Percentiles rank a stretch among this genome's conserved stretches.
Conservation (phyloP, 768 basidiomycete genomes). For the Candolleomyces efflorescens region DNA sequence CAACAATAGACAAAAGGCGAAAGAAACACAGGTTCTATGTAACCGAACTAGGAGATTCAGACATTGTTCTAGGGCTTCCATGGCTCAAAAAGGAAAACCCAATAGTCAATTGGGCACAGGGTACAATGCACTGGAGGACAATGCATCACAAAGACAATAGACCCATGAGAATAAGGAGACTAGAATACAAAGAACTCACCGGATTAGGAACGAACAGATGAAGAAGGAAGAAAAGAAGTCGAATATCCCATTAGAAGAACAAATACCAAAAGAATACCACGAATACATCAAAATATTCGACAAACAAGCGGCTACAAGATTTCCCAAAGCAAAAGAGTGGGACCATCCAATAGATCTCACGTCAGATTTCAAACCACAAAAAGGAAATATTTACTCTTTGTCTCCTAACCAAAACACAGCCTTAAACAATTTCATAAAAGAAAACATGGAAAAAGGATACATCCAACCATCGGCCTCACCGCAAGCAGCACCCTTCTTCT, state of each 20-base stretch:
- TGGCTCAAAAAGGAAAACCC: conserved; percentile 5
- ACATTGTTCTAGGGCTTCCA: not conserved
- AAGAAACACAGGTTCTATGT: conserved; percentile 6
- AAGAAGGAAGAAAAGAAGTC: not conserved
- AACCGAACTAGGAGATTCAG: not conserved
- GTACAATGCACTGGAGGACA: no score
- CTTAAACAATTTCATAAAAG: conserved; percentile 19
- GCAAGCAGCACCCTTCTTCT: conserved; percentile 17
- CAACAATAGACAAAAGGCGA: not conserved
- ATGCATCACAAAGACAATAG: no score
- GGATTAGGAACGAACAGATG: no score
- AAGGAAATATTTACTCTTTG: conserved; percentile 12
- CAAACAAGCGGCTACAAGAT: conserved; percentile 14
- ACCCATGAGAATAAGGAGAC: no score
- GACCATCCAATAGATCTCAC: conserved; percentile 16
- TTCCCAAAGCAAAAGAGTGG: not conserved
- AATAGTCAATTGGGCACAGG: conserved; percentile 4
- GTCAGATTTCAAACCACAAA: conserved; percentile 7
- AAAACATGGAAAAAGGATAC: conserved; percentile 16
- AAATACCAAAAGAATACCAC: not conserved
- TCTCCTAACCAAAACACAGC: conserved; percentile 26
- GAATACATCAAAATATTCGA: conserved; percentile 11
- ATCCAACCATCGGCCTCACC: conserved; percentile 18
- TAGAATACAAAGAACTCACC: no score
- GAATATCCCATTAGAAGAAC: not conserved